Percentiles rank a stretch among this genome's conserved stretches.
phyloP scores from a whole-genome alignment of 2,329 filamentous ascomycete genomes.

The Blastomyces gilchristii region DNA sequence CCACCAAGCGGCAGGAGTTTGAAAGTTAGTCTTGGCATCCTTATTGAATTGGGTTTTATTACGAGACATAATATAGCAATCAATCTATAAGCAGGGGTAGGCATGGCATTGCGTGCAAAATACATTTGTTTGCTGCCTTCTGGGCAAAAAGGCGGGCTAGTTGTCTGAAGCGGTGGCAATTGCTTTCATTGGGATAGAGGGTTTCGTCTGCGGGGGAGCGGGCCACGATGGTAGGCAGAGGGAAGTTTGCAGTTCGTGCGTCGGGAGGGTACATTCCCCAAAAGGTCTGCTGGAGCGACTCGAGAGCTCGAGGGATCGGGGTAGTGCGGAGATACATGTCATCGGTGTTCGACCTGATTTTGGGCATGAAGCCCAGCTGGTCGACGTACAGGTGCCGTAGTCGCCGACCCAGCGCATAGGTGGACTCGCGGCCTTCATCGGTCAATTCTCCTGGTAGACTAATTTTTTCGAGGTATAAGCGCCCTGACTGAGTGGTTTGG shows the following conservation, averaged over 20 bases:
- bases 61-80: background rate
- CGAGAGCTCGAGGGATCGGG: conserved; percentile 62
- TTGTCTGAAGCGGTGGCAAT: conserved; percentile 61
- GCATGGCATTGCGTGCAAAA: conserved; percentile 9
- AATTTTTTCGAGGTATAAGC: conserved; percentile 6
- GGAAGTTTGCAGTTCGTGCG: conserved; percentile 43
- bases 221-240: conserved; percentile 55
- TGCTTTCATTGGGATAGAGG: conserved; percentile 66
- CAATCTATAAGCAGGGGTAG: background rate
- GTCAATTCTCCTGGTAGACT: conserved; percentile 57
- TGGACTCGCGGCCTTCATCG: conserved; percentile 62
- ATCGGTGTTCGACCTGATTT: conserved; percentile 44
- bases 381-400: conserved; percentile 64
- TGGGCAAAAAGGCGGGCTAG: conserved; percentile 62
- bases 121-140: conserved; percentile 57
- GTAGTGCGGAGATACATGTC: conserved; percentile 65
- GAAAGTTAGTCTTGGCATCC: background rate
- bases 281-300: conserved; percentile 67
- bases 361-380: conserved; percentile 61
- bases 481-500: background rate
- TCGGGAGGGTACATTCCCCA: conserved; percentile 60
- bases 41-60: background rate
- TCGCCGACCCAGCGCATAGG: conserved; percentile 56
- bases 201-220: conserved; percentile 62
- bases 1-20: background rate